Base-by-base conservation (phyloP, 805 yeast species). In the Candida hungchunana region DNA sequence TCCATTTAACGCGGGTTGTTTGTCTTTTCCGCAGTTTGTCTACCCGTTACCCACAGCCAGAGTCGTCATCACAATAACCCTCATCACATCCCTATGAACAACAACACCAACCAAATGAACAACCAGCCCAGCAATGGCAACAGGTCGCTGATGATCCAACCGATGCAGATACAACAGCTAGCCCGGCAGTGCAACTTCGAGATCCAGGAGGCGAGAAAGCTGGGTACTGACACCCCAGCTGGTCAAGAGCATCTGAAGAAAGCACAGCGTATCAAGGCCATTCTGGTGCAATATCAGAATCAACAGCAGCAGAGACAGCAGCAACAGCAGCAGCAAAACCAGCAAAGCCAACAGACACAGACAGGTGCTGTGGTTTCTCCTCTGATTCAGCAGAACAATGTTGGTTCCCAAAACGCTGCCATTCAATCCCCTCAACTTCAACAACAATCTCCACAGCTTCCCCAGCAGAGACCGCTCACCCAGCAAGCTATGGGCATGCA, bases 211-310 rank as follows among this genome's bases (percentile, higher is more conserved):
- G 88, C 87, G 2, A 75, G 73, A 47, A 71, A 70, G 13, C 71
- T 79, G 1, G 85, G 86, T 3, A 66, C 67, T 22, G 74, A 71
- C 18, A 69, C 79, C 0, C 77, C 73, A 0, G 75, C 67, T 39
- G 87, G 86, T 14, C 73, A 74, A 47, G 79, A 76, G 43, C 81
- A 80, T 47, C 59, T 75, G 47, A 67, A 66, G 41, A 75, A 73
- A 43, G 87, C 86, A 4, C 77, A 80, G 29, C 71, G 71, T 36
- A 76, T 82, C 44, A 79, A 76, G 53, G 73, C 73, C 29, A 65
- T 81, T 22, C 64, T 82, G 50, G 62, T 78, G 33, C 73, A 71
- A 37, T 76, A 73, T 48, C 74, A 70, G 42, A 66, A 65, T 9
- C 75, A 73, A 43, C 67, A 70, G 48, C 49, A 62, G 47, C 42